Base-by-base conservation (phyloP, 2,329 filamentous ascomycete genomes). In the Aspergillus chevalieri region DNA sequence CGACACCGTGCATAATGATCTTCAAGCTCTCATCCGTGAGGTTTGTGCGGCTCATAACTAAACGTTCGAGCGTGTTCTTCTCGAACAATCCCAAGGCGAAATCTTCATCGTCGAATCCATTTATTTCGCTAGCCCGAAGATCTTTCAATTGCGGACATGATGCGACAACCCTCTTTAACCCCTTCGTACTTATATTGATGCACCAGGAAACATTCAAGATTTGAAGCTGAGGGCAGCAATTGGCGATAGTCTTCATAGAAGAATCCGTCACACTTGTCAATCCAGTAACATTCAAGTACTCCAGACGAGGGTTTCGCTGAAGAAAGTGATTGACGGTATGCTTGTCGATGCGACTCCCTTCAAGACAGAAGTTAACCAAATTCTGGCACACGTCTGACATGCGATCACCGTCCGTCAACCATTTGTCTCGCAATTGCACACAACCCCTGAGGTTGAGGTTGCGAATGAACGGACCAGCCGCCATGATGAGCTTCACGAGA, bases 171-270 rank as follows among this genome's bases (percentile, higher is more conserved):
- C 80, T 79, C 55, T 78, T 82, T 47, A 97, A 74, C 4, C 90
- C 91, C 10, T 80, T 76, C 7, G 88, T 86, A 62, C 93, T 86
- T 64, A 96, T 83, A 52, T 89, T 86, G 57, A 84, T 84, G 72
- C 93, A 98, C 89, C 92, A 97, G 0, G 90, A 95, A 17, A 97
- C 81, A 61, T 96, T 94, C 56, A 97, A 78, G 48, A 81, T 78
- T 67, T 95, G 85, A n/a, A 98, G 76, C 44, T 85, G 83, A 1
- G 85, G 83, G 60, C 92, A 97, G 36, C 85, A 85, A 47, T 86
- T 78, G 1, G 88, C 85, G 52, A 98, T 86, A 52, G 94, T 89
- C 62, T 85, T 88, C 81, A 94, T 91, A 0, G 89, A 87, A 19
- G 82, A 81, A 64, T 95, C 95, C 26, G 85, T 89, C n/a, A 71